Evolutionary conservation across 441 rosid species (phyloP).

Genomic region (Bocquillonia castaneifolia): DNA sequence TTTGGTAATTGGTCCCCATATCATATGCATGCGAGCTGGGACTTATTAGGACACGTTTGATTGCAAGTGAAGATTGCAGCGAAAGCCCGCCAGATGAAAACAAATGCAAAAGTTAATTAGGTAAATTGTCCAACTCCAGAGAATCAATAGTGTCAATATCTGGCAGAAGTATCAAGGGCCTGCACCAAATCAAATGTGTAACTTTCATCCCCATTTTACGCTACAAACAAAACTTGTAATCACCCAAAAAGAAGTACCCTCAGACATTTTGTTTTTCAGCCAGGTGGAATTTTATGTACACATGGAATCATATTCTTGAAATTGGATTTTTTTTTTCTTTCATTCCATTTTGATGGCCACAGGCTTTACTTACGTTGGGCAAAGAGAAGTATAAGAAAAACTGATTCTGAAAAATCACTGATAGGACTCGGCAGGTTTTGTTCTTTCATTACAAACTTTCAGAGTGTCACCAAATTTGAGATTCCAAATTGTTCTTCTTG

Average conservation of each 20-base stretch:
- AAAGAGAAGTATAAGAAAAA: neutral
- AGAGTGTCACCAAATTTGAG: neutral
- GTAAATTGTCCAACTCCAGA: neutral
- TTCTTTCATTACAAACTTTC: neutral
- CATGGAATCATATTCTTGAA: neutral
- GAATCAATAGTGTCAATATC: neutral
- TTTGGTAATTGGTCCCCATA: slow-evolving; percentile 12
- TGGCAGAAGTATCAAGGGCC: neutral
- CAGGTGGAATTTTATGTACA: neutral
- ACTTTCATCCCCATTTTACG: neutral
- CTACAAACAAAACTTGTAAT: neutral
- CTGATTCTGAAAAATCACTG: no score
- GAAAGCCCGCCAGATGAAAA: slow-evolving; percentile 2
- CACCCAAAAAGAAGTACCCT: neutral
- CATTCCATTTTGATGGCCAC: neutral
- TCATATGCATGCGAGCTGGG: no score
- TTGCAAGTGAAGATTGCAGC: neutral
- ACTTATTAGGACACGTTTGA: no score
- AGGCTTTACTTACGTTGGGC: neutral
- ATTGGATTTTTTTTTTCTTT: neutral
- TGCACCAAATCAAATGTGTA: slow-evolving; percentile 6
- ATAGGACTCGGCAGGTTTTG: slow-evolving; percentile 3
- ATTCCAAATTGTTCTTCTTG: no score
- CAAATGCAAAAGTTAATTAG: neutral
- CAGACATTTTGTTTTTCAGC: neutral